A percentile compares a stretch with the other conserved stretches of the same genome.
Conservation (phyloP, 2,329 filamentous ascomycete genomes). For the Xylariales sp. region DNA sequence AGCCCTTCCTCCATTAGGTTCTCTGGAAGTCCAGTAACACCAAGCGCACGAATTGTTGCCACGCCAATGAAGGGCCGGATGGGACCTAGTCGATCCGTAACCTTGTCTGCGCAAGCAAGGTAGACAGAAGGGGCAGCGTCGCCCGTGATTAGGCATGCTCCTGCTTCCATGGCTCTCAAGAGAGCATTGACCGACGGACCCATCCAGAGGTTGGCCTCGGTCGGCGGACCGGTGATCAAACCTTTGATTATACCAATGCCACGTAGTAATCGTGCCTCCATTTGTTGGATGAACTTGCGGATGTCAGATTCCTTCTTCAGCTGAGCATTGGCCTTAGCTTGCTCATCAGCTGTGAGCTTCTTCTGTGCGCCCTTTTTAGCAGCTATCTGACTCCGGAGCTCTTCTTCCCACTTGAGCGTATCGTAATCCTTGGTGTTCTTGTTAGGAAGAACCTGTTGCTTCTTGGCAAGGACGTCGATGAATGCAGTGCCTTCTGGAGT, state of each 20-base stretch:
- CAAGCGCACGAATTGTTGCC: conserved; percentile 76
- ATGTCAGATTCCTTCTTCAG: conserved; percentile 81
- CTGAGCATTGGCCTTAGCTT: conserved; percentile 85
- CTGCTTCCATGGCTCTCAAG: conserved; percentile 70
- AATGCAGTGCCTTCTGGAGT: conserved; percentile 86
- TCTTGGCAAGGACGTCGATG: conserved; percentile 85
- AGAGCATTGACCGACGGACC: conserved; percentile 72
- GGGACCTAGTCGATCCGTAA: conserved; percentile 68
- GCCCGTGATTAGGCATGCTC: conserved; percentile 76
- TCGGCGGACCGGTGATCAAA: conserved; percentile 82
- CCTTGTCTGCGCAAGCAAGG: conserved; percentile 70
- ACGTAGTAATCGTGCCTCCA: conserved; percentile 69
- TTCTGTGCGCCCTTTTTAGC: conserved; percentile 87
- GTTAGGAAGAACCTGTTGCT: conserved; percentile 65
- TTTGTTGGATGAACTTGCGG: conserved; percentile 62
- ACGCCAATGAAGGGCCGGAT: conserved; percentile 81
- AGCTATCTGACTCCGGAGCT: conserved; percentile 80
- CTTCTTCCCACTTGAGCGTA: conserved; percentile 94
- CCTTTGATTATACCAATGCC: conserved; percentile 82
- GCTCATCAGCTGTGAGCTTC: conserved; percentile 87
- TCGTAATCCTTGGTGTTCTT: conserved; percentile 96
- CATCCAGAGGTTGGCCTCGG: conserved; percentile 84
- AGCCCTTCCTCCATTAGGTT: conserved; percentile 75
- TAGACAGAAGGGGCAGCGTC: conserved; percentile 75
- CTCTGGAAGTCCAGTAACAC: conserved; percentile 66